Evolutionary conservation across 2,329 filamentous ascomycete species (phyloP).

Genomic region (Pseudohalonectria lignicola): DNA sequence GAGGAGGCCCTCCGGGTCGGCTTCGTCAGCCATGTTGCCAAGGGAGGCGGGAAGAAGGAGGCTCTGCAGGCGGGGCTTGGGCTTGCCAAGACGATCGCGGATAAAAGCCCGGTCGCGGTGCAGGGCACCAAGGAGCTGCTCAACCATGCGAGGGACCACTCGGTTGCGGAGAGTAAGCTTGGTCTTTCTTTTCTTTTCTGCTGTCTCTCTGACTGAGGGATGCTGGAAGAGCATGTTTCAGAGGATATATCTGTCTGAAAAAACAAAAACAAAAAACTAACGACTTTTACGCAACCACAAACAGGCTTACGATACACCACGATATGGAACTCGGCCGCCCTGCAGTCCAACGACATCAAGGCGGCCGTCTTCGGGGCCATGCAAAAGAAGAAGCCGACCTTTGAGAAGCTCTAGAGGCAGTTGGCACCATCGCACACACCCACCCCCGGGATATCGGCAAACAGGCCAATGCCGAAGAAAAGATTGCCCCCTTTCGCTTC

Average conservation of each 20-base stretch:
- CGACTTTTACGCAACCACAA: conserved; percentile 7
- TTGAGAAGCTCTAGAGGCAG: conserved; percentile 75
- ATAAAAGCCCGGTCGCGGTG: conserved; percentile 80
- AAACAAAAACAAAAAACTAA: no score
- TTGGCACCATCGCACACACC: no score
- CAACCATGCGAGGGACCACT: conserved; percentile 71
- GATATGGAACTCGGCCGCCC: conserved; percentile 75
- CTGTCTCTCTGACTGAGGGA: background rate
- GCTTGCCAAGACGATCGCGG: conserved; percentile 54
- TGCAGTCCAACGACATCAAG: conserved; percentile 72
- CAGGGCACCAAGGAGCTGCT: conserved; percentile 80
- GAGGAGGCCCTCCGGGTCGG: conserved; percentile 61
- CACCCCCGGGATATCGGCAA: no score
- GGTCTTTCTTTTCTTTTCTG: conserved; percentile 4
- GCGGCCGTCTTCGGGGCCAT: conserved; percentile 65
- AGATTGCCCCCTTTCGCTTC: no score
- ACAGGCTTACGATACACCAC: conserved; percentile 68
- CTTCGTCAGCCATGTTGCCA: conserved; percentile 48
- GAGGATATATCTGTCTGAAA: no score
- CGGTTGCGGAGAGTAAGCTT: conserved; percentile 59
- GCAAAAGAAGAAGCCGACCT: conserved; percentile 68
- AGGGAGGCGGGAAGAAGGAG: conserved; percentile 43
- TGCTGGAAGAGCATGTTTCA: no score
- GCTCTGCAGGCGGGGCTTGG: conserved; percentile 52
- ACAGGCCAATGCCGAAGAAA: no score